Percentiles rank a stretch among this genome's conserved stretches.
These are phyloP conservation scores for Hortiboletus rubellus DNA, from an alignment of 1,284 basidiomycete genomes.

Conservation along the genomic window DNA sequence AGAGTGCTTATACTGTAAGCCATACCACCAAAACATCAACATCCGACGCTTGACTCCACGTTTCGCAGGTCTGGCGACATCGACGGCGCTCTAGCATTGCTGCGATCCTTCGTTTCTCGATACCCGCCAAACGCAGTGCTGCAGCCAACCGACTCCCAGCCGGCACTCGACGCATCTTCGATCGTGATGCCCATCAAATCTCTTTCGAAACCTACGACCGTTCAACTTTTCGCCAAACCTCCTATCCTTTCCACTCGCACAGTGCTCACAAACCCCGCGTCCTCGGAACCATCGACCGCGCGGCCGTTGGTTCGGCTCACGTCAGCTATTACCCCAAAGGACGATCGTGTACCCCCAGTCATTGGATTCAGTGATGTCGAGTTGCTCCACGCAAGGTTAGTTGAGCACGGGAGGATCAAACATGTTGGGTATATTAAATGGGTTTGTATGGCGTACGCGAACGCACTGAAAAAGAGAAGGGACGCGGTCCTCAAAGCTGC, in stretches of 20 bases:
- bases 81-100: conserved; percentile 50
- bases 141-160: conserved; percentile 11
- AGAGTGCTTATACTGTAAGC: conserved; percentile 61
- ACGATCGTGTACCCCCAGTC: conserved; percentile 69
- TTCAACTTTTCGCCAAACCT: conserved; percentile 37
- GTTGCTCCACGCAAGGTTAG: conserved; percentile 62
- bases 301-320: conserved; percentile 67
- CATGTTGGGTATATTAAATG: conserved; percentile 65
- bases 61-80: conserved; percentile 48
- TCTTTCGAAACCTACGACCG: conserved; percentile 2
- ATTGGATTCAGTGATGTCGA: conserved; percentile 67
- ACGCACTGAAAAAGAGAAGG: conserved; percentile 58
- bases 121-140: conserved; percentile 54
- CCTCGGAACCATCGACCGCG: conserved; percentile 30
- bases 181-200: background rate
- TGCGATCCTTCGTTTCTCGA: conserved; percentile 54
- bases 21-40: background rate
- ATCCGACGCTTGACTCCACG: conserved; percentile 1
- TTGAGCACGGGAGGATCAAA: conserved; percentile 41
- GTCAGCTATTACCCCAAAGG: conserved; percentile 52
- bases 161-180: background rate
- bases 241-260: conserved; percentile 56
- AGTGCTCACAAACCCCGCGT: conserved; percentile 37
- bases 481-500: conserved; percentile 44
- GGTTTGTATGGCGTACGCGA: conserved; percentile 65